Base-by-base conservation (phyloP, 148 eudicot species). In the Chenopodium berlandieri region DNA sequence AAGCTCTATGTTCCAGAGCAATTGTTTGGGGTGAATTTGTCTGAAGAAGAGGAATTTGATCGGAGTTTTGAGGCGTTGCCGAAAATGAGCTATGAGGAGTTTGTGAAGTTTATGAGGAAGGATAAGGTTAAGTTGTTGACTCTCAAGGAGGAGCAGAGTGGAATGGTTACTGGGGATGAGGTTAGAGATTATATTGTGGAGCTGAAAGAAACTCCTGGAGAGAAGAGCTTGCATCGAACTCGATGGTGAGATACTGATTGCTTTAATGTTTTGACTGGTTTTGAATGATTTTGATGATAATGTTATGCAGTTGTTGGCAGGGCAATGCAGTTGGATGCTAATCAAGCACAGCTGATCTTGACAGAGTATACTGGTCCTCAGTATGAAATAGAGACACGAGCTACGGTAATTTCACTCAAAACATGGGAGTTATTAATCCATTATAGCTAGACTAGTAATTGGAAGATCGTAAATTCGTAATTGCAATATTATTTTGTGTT, bases 1-100 rank as follows among this genome's bases (percentile, higher is more conserved):
- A 86, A 94, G 78, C 88, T 94, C 9, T 93, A 93, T 91, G 98
- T 94, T 27, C 98, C 98, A 22, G 95, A 93, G 84, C 92, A 93
- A 79, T 76, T 91, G 54, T 94, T 94, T 71, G 87, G 85, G 78
- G 67, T 85, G 4, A 89, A 79, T 77, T 84, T 95, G 83, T 91
- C 97, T 0, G 91, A 95, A 82, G 98, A 95, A 69, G 93, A 91
- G 73, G 87, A 85, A 48, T 95, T 95, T 31, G 89, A 90, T 71
- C 86, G 77, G 62, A 80, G 58, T 70, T 89, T 91, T 37, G 88
- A 91, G 77, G 78, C 50, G 27, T 89, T 93, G 79, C 95, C 97
- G 0, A 89, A 80, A 78, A 80, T 95, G 91, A 87, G 81, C 68
- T 89, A 84, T 48, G 92, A 90, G n/a, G 91, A 93, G 68, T 89